Conservation (phyloP, 2,329 filamentous ascomycete species). For the Colletotrichum paranaense region DNA sequence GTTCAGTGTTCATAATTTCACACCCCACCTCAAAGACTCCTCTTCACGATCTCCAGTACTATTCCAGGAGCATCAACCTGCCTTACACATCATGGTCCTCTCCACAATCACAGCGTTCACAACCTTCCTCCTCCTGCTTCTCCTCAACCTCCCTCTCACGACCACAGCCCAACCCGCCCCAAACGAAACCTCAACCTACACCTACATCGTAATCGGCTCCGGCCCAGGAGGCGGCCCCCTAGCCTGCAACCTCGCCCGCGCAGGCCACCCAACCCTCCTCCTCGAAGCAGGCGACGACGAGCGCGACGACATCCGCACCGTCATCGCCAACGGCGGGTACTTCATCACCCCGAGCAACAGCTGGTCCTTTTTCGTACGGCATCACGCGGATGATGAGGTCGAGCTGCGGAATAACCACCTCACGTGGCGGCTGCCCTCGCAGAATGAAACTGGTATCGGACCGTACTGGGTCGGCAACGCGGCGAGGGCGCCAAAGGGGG, state of each 20-base stretch:
- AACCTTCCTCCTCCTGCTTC: neutral
- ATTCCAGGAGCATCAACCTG: too few relatives aligned
- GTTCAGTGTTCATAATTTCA: too few relatives aligned
- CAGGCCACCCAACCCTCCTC: constrained; percentile 68
- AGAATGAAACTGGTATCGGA: constrained; percentile 42
- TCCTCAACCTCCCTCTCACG: neutral
- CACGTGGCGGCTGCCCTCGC: constrained; percentile 43
- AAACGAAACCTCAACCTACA: constrained; percentile 39
- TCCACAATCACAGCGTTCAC: neutral
- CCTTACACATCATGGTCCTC: too few relatives aligned
- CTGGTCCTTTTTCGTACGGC: constrained; percentile 26
- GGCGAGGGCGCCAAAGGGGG: constrained; percentile 45
- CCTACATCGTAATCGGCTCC: constrained; percentile 72
- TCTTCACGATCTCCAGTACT: too few relatives aligned
- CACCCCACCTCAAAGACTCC: too few relatives aligned
- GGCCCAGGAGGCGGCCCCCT: constrained; percentile 64
- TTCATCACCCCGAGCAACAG: neutral
- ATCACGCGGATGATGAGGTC: neutral
- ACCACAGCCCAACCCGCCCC: neutral
- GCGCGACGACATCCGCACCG: neutral
- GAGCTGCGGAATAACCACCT: constrained; percentile 45
- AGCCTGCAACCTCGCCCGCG: constrained; percentile 67
- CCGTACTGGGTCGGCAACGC: constrained; percentile 40
- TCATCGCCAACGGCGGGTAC: constrained; percentile 18
- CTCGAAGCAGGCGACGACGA: constrained; percentile 73